Evolutionary conservation across 2,329 filamentous ascomycete genomes (phyloP).

Genomic region (Alternaria infectoria): DNA sequence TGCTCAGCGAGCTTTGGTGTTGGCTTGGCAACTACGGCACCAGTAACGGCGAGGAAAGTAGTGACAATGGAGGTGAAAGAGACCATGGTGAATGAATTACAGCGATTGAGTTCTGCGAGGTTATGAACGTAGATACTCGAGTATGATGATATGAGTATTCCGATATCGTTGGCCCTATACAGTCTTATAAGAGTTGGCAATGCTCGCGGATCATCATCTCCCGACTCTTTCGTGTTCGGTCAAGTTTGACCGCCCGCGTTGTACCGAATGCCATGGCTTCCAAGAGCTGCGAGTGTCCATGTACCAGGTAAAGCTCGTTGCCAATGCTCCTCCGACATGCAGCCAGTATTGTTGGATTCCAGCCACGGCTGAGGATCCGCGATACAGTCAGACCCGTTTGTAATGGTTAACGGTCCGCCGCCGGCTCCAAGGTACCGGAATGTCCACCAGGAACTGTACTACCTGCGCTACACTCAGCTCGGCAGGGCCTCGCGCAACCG

Average conservation of each 20-base stretch:
- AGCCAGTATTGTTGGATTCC: background rate
- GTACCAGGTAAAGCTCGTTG: conserved; percentile 8
- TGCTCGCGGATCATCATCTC: background rate
- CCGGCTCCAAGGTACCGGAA: conserved; percentile 9
- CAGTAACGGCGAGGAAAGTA: conserved; percentile 21
- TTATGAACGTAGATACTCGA: background rate
- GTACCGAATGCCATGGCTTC: conserved; percentile 22
- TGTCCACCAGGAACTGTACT: background rate
- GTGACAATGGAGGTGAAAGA: conserved; percentile 28
- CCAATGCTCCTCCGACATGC: background rate
- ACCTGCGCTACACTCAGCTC: background rate
- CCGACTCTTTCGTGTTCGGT: background rate
- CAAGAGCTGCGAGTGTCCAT: conserved; percentile 19
- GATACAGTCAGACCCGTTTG: conserved; percentile 14
- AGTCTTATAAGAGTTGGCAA: background rate
- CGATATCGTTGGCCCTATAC: background rate
- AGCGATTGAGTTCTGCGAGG: background rate
- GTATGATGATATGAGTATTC: background rate
- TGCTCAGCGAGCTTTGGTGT: conserved; percentile 30
- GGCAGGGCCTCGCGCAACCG: background rate
- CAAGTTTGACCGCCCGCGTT: background rate
- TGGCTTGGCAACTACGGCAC: conserved; percentile 22
- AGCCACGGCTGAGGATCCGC: background rate
- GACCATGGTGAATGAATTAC: conserved; percentile 21
- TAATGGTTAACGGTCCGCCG: conserved; percentile 16